These are phyloP conservation scores for Solanum bulbocastanum DNA, from an alignment of 257 asterid species.

Conservation along the genomic window DNA sequence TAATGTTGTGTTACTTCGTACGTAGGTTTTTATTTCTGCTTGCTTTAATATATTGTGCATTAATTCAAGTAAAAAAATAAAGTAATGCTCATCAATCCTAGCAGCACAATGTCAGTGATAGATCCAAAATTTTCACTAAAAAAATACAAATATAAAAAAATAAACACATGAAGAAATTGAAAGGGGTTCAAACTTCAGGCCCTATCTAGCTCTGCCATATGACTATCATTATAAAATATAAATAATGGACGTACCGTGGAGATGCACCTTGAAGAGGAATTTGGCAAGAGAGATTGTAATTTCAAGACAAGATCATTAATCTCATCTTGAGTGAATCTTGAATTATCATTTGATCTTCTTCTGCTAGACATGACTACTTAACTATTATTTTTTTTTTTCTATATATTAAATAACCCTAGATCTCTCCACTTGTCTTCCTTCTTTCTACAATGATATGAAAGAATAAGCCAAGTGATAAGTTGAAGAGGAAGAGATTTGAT, in stretches of 20 bases:
- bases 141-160: neutral
- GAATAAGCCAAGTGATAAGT: constrained; percentile 9
- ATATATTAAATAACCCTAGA: neutral
- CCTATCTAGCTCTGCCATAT: neutral
- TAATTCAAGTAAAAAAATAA: neutral
- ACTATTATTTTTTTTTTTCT: neutral
- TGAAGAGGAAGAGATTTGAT: neutral
- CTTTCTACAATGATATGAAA: neutral
- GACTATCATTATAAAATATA: neutral
- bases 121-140: too few relatives aligned
- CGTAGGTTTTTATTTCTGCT: neutral
- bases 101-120: neutral
- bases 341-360: constrained; percentile 14
- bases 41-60: neutral
- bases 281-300: constrained; percentile 47
- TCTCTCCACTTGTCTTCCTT: neutral
- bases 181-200: too few relatives aligned
- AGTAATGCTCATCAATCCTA: neutral
- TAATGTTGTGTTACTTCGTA: neutral
- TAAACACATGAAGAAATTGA: neutral
- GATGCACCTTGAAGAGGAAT: constrained; percentile 24
- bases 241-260: constrained; percentile 28
- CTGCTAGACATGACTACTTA: constrained; percentile 36
- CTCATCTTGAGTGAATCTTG: constrained; percentile 44
- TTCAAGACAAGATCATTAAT: constrained; percentile 37